These are phyloP conservation scores for Rhizopogon sp. DNA, from an alignment of 768 basidiomycete species.

Conservation along the genomic window DNA sequence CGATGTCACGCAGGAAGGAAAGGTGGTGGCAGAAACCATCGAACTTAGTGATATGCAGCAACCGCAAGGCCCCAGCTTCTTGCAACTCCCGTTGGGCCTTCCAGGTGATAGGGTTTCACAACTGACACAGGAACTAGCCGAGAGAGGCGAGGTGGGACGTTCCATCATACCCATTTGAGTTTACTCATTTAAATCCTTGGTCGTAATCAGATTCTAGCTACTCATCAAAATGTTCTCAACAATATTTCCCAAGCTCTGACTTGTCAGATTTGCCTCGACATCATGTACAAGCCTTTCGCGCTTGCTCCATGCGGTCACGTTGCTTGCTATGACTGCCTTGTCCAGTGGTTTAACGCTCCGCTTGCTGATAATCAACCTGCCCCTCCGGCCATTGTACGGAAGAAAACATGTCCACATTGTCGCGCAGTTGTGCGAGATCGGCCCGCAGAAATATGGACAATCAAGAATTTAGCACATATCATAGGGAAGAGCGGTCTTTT, in stretches of 20 bases:
- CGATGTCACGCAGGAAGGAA: background rate
- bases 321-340: conserved; percentile 65
- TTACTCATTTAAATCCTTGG: background rate
- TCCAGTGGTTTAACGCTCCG: conserved; percentile 68
- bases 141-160: conserved; percentile 34
- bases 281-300: conserved; percentile 68
- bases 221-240: conserved; percentile 48
- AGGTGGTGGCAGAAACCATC: background rate
- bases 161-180: background rate
- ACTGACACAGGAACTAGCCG: conserved; percentile 40
- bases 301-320: conserved; percentile 75
- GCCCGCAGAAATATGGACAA: conserved; percentile 44
- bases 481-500: conserved; percentile 52
- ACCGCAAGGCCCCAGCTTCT: no score
- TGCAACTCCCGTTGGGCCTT: background rate
- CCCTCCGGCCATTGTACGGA: conserved; percentile 26
- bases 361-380: conserved; percentile 21
- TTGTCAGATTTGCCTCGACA: conserved; percentile 77
- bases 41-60: background rate
- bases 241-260: conserved; percentile 60
- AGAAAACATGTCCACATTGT: conserved; percentile 42
- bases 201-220: conserved; percentile 37
- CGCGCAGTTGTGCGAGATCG: conserved; percentile 37
- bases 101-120: conserved; percentile 28
- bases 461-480: conserved; percentile 41